Evolutionary conservation across 208 protist genomes (phyloP), one percentile per base, ranked within the genome.

Genomic region (Leishmania braziliensis): DNA sequence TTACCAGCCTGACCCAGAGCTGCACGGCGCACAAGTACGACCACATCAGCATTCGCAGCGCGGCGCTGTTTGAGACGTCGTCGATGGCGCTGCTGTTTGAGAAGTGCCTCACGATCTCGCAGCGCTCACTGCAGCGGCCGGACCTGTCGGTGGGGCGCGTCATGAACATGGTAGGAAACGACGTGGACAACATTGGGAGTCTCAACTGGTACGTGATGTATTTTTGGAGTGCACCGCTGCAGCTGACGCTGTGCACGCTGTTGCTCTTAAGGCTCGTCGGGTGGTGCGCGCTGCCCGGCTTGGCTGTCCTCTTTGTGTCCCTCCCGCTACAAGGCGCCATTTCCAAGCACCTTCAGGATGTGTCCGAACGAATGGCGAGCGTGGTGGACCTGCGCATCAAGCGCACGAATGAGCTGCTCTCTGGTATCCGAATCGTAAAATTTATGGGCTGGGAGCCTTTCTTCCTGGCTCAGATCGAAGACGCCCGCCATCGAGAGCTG

Each of bases 361-460:
- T 88, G 51, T 79, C 82, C 5, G 76, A 83, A 77, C 39, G 77
- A 16, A 84, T 95, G 68, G 54, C 91, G 5, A 77, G 48, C 10
- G 63, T 82, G 63, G 97, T 87, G n/a, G 98, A 99, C 83, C 70
- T 86, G 23, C 92, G 97, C 75, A 85, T 98, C 39, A 91, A 92
- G 78, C 63, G 85, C 6, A 97, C 95, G 18, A 97, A 93, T 78
- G 96, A 99, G 82, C 77, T 98, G 18, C 73, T 99, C 6, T 88
- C 87, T n/a, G 91, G 92, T 12, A 98, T 98, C 26, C 87, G 94
- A 68, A 89, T 98, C 18, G 90, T 98, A 56, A 99, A 99, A 83
- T 89, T 98, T 3, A 98, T 95, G 86, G 91, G 88, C 3, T 98
- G 96, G 94, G 96, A 98, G 80, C 77, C 87, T 36, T 58, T 51